Evolutionary conservation across 1,139 yeast genomes (phyloP).

Genomic region (Zygotorulaspora mrakii): DNA sequence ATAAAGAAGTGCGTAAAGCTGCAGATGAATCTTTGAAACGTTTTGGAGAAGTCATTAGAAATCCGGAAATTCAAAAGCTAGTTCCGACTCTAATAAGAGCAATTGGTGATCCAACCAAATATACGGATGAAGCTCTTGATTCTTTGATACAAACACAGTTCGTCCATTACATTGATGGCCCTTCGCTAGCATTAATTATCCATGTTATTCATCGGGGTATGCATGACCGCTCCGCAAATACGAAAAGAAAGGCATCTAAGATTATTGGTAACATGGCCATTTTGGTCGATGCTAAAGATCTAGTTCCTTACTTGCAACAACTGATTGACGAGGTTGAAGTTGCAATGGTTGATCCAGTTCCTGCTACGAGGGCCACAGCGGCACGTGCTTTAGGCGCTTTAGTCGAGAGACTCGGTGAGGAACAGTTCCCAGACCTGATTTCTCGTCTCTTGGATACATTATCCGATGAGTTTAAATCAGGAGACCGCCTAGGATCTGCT

Average conservation of each 20-base stretch:
- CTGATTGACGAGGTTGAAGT: constrained; percentile 78
- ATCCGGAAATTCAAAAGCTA: constrained; percentile 88
- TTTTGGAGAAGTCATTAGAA: constrained; percentile 95
- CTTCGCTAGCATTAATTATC: constrained; percentile 89
- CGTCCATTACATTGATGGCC: constrained; percentile 96
- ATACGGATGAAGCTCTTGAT: constrained; percentile 85
- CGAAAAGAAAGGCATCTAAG: constrained; percentile 92
- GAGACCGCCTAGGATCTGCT: constrained; percentile 95
- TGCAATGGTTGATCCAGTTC: constrained; percentile 98
- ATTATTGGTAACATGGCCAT: constrained; percentile 98
- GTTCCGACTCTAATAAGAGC: constrained; percentile 91
- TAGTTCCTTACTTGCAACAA: constrained; percentile 74
- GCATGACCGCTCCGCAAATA: constrained; percentile 86
- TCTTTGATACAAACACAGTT: constrained; percentile 85
- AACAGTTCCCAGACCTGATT: constrained; percentile 87
- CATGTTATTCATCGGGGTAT: constrained; percentile 95
- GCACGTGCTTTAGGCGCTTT: constrained; percentile 95
- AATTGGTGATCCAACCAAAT: constrained; percentile 89
- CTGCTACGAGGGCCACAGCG: constrained; percentile 94
- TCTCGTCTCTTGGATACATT: constrained; percentile 74
- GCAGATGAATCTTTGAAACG: constrained; percentile 85
- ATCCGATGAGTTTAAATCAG: constrained; percentile 75
- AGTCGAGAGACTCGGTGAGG: constrained; percentile 95
- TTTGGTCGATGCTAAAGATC: constrained; percentile 81
- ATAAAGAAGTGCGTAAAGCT: constrained; percentile 92